Base-by-base conservation (phyloP, 345 rosid species). In the Populus davidiana region DNA sequence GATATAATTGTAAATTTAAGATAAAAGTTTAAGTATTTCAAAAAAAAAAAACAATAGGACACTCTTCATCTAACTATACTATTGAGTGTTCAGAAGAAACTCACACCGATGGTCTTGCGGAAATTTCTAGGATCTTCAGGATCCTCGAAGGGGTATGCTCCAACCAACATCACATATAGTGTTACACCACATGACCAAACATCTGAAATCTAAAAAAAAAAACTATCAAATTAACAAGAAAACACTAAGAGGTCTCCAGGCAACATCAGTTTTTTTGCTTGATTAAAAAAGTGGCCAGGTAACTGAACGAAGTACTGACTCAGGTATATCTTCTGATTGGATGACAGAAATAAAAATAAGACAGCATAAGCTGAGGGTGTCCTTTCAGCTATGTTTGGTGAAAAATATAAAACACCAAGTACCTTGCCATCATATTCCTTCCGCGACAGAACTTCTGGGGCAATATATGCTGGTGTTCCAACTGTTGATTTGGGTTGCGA, bases 101-200 rank as follows among this genome's bases (percentile, higher is more conserved):
- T 75, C 73, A 89, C 96, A 68, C 86, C 87, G 25, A 91, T 87
- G 31, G 96, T 91, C 83, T 88, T 91, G 14, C 92, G 89, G 84
- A 91, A 88, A 78, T 91, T 86, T 74, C 90, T 79, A 61, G 92
- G 92, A 83, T 91, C 94, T 4, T 86, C 88, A n/a, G 91, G 93
- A 73, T 91, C 95, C 83, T 91, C 96, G 29, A 91, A 91, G 1
- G 93, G 96, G 83, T 91, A 89, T 54, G 88, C 87, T 73, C 96
- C 96, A 18, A 91, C 92, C 81, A 91, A 81, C 96, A 91, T 91
- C 77, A 91, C 93, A 49, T 90, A 91, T 31, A 91, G 71, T 7
- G 96, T 91, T 77, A 91, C 96, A 38, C 93, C 96, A 80, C 93
- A 88, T 4, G 96, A 91, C 96, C 96, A 91, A 70, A 91, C 93